Percentiles rank a stretch among this genome's conserved stretches.
phyloP scores from a whole-genome alignment of 139 green algal genomes.

The Monoraphidium neglectum region DNA sequence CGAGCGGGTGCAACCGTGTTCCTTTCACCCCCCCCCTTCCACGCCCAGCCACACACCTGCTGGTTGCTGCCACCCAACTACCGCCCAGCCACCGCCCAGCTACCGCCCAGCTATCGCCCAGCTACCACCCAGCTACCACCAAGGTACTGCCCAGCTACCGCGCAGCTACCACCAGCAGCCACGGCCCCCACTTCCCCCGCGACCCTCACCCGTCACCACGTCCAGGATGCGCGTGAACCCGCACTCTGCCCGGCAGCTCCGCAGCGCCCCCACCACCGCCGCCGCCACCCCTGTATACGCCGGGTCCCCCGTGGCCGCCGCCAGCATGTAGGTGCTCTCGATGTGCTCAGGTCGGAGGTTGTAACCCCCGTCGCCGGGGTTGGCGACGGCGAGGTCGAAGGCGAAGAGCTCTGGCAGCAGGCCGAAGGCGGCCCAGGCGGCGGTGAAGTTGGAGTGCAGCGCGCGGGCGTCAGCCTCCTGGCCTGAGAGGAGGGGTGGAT shows the following conservation, averaged over 20 bases:
- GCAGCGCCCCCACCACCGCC: slow-evolving; percentile 10
- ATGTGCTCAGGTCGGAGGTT: slow-evolving; percentile 88
- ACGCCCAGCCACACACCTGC: too few species aligned
- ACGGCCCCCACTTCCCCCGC: neutral
- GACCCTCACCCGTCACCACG: slow-evolving; percentile 56
- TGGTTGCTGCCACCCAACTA: too few species aligned
- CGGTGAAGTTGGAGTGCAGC: slow-evolving; percentile 72
- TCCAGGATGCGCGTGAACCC: slow-evolving; percentile 68
- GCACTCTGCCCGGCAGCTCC: slow-evolving; percentile 50
- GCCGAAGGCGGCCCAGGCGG: slow-evolving; percentile 69
- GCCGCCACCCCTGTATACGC: slow-evolving; percentile 34
- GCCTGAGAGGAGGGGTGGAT: slow-evolving; percentile 77
- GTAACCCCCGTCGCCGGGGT: slow-evolving; percentile 49
- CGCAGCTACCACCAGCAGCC: neutral
- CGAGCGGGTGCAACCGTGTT: too few species aligned
- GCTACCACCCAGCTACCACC: neutral
- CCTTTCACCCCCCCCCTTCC: too few species aligned
- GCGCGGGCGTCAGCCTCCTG: slow-evolving; percentile 58
- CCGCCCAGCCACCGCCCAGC: too few species aligned
- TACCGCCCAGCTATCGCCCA: neutral
- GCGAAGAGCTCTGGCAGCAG: slow-evolving; percentile 88
- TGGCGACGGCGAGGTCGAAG: slow-evolving; percentile 42
- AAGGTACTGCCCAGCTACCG: neutral
- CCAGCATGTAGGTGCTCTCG: slow-evolving; percentile 90
- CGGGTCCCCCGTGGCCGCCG: slow-evolving; percentile 61